Evolutionary conservation across 2,329 filamentous ascomycete species (phyloP).

Genomic region (Triangularia verruculosa): DNA sequence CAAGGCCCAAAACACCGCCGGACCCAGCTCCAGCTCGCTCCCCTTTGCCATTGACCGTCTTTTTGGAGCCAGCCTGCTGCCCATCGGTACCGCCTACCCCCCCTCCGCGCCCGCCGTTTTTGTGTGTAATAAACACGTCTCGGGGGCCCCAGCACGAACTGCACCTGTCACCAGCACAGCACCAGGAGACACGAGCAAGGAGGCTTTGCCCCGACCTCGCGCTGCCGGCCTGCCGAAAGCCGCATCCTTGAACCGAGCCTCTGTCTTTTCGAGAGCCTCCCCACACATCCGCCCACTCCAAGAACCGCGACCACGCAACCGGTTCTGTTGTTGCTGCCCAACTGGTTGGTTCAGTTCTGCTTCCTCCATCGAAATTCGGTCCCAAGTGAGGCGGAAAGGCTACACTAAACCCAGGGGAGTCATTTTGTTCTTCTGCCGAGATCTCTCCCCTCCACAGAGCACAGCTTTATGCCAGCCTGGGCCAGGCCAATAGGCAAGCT

Average conservation of each 20-base stretch:
- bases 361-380: conserved; percentile 13
- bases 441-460: conserved; percentile 3
- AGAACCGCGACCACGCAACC: conserved; percentile 11
- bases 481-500: conserved; percentile 9
- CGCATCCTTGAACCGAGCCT: conserved; percentile 20
- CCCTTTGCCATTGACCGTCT: conserved; percentile 20
- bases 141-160: background rate
- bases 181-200: background rate
- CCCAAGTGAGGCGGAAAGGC: conserved; percentile 14
- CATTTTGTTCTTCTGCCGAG: conserved; percentile 16
- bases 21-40: conserved; percentile 14
- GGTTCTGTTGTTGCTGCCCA: conserved; percentile 27
- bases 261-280: conserved; percentile 16
- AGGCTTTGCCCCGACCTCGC: conserved; percentile 7
- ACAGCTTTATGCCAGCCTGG: conserved; percentile 12
- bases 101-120: conserved; percentile 14
- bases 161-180: conserved; percentile 5
- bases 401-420: conserved; percentile 10
- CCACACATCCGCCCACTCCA: conserved; percentile 17
- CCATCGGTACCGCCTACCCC: conserved; percentile 8
- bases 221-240: conserved; percentile 23
- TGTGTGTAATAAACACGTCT: conserved; percentile 1
- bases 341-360: conserved; percentile 17
- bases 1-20: conserved; percentile 19
- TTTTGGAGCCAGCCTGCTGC: conserved; percentile 15